These are phyloP conservation scores for Phytophthora podocarpi DNA, from an alignment of 352 stramenopile genomes.

Conservation along the genomic window DNA sequence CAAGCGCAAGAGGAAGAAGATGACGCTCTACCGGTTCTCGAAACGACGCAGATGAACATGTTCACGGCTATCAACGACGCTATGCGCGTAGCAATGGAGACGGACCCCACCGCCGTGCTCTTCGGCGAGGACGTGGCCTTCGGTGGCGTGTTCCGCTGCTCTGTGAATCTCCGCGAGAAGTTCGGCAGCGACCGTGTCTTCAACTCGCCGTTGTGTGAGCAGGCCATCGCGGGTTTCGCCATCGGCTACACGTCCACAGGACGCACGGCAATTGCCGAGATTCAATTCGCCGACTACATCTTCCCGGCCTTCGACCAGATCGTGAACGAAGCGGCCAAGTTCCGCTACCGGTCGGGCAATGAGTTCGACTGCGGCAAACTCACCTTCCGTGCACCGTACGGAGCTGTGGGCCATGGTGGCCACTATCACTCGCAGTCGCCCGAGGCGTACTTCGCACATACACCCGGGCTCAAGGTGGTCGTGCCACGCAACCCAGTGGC, in stretches of 20 bases:
- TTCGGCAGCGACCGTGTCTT: conserved; percentile 96
- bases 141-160: conserved; percentile 98
- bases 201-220: conserved; percentile 97
- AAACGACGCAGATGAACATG: conserved; percentile 91
- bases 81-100: conserved; percentile 89
- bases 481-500: conserved; percentile 94
- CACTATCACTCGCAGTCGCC: conserved; percentile 97
- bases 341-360: conserved; percentile 97
- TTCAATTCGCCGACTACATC: conserved; percentile 98
- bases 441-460: conserved; percentile 98
- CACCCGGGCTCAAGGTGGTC: conserved; percentile 96
- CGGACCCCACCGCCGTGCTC: conserved; percentile 90
- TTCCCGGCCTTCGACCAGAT: conserved; percentile 97
- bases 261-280: conserved; percentile 97
- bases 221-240: conserved; percentile 95
- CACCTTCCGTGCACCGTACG: conserved; percentile 95
- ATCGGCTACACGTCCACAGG: conserved; percentile 97
- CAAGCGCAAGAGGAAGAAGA: conserved; percentile 28
- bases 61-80: conserved; percentile 94
- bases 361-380: conserved; percentile 98
- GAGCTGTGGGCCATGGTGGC: conserved; percentile 93
- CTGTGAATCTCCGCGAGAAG: conserved; percentile 91
- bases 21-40: conserved; percentile 29
- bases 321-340: conserved; percentile 99
- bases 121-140: conserved; percentile 99